Conservation (phyloP, 2,329 filamentous ascomycete species). For the Penicillium sp. region DNA sequence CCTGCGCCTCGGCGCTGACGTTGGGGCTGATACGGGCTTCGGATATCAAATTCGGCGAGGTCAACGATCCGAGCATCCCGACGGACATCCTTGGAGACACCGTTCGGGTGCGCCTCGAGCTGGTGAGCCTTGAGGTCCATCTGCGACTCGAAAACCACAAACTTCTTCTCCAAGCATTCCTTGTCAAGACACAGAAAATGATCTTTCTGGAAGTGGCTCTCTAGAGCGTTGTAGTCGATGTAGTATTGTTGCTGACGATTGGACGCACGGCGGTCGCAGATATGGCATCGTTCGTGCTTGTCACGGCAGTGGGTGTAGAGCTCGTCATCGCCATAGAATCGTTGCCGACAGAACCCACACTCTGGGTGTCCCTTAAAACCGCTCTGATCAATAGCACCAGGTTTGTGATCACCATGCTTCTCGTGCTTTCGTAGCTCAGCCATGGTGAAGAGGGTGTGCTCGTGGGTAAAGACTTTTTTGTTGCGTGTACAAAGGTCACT, state of each 20-base stretch:
- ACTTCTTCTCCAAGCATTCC: slow-evolving; percentile 95
- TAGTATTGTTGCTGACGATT: slow-evolving; percentile 83
- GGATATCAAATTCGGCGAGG: slow-evolving; percentile 80
- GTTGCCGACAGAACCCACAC: slow-evolving; percentile 85
- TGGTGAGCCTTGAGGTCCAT: slow-evolving; percentile 95
- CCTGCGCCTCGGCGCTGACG: slow-evolving; percentile 62
- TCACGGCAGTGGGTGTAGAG: slow-evolving; percentile 90
- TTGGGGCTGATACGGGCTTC: slow-evolving; percentile 67
- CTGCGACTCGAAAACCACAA: slow-evolving; percentile 92
- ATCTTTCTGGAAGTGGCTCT: slow-evolving; percentile 82
- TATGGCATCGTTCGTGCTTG: slow-evolving; percentile 91
- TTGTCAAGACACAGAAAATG: slow-evolving; percentile 83
- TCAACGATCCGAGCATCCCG: slow-evolving; percentile 84
- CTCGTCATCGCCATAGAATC: slow-evolving; percentile 96
- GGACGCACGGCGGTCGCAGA: slow-evolving; percentile 73
- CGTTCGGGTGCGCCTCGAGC: slow-evolving; percentile 75
- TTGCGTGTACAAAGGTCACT: slow-evolving; percentile 86
- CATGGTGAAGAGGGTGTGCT: slow-evolving; percentile 87
- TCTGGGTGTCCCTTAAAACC: slow-evolving; percentile 96
- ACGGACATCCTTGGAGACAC: slow-evolving; percentile 77
- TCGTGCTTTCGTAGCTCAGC: slow-evolving; percentile 85
- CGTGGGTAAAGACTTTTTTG: slow-evolving; percentile 98
- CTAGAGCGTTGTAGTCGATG: slow-evolving; percentile 80
- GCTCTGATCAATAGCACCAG: slow-evolving; percentile 86
- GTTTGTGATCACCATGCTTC: slow-evolving; percentile 84